Evolutionary conservation across 2,329 filamentous ascomycete genomes (phyloP), one percentile per base, ranked within the genome.

Genomic region (Onygenales sp.): DNA sequence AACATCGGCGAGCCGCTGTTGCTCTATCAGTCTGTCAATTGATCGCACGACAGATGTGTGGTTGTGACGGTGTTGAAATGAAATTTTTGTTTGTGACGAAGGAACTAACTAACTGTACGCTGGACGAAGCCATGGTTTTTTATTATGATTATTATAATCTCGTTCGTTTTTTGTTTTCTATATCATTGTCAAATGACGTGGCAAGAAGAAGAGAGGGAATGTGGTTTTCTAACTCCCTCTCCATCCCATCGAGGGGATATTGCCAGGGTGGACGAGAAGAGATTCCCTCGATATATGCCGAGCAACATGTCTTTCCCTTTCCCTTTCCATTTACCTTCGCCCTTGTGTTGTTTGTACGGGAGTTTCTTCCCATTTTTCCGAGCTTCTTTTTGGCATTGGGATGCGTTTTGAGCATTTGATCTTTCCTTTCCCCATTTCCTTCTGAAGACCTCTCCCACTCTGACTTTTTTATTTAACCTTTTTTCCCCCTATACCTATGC

Each of bases 1-100:
- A 94, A 97, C 69, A 86, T 96, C 54, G 93, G 93, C 72, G 93
- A 98, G 73, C 93, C 93, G 21, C 78, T 98, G 49, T 79, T 98
- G 46, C 81, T 98, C 59, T 98, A 98, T 68, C 58, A 60, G 44
- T 56, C 54, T 21, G 58, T 60, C 42, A 37, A 37, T 34, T 52
- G 34, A 48, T 11, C 33, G 17, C 21, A 11, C 32, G 10, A 21
- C 8, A 11, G 8, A 14, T 43, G 49, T 13, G 27, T 7, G 17
- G 31, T 10, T 11, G 21, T 44, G 14, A 21, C 6, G 2, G 13
- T 10, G 3, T 4, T 27, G 10, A 37, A 40, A 45, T 52, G 40
- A 37, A 11, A 11, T 7, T 8, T 13, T 31, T 33, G 40, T 48
- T 47, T 40, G 11, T 47, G 43, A 52, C n/a, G 40, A 43, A n/a